A percentile compares a stretch with the other conserved stretches of the same genome.
phyloP scores from a whole-genome alignment of 2,329 filamentous ascomycete genomes.

The Pestalotiopsis fici region DNA sequence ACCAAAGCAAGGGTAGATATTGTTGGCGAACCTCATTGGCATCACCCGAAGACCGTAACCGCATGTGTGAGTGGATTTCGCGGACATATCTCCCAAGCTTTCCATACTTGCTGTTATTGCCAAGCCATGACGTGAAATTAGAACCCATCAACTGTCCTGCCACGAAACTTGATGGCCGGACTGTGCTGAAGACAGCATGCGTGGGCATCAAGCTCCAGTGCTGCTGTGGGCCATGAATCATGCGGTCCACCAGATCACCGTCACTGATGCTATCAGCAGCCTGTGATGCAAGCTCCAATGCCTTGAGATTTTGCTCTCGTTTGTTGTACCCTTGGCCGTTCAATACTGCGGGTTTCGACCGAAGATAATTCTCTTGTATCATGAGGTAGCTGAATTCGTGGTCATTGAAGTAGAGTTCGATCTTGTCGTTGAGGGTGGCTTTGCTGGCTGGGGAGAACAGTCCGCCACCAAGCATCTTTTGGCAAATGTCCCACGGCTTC shows the following conservation, averaged over 20 bases:
- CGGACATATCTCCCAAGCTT: slow-evolving; percentile 80
- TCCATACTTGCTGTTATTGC: slow-evolving; percentile 87
- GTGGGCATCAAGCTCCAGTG: slow-evolving; percentile 98
- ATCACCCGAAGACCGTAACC: slow-evolving; percentile 85
- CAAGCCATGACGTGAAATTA: slow-evolving; percentile 87
- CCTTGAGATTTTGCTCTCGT: slow-evolving; percentile 74
- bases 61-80: slow-evolving; percentile 97
- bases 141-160: slow-evolving; percentile 76
- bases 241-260: slow-evolving; percentile 90
- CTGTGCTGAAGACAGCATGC: slow-evolving; percentile 93
- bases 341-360: slow-evolving; percentile 71
- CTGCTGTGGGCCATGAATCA: slow-evolving; percentile 98
- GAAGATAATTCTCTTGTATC: slow-evolving; percentile 97
- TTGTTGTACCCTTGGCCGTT: slow-evolving; percentile 58
- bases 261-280: slow-evolving; percentile 97
- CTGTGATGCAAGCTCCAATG: slow-evolving; percentile 82
- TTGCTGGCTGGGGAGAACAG: slow-evolving; percentile 85
- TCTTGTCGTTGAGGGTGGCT: slow-evolving; percentile 92
- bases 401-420: slow-evolving; percentile 98
- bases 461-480: slow-evolving; percentile 85
- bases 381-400: slow-evolving; percentile 97
- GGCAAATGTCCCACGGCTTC: slow-evolving; percentile 97
- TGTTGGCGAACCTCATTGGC: slow-evolving; percentile 92
- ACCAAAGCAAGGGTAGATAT: slow-evolving; percentile 88
- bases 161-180: slow-evolving; percentile 84